Conservation (phyloP, 345 rosid genomes). For the Geranium brycei region DNA sequence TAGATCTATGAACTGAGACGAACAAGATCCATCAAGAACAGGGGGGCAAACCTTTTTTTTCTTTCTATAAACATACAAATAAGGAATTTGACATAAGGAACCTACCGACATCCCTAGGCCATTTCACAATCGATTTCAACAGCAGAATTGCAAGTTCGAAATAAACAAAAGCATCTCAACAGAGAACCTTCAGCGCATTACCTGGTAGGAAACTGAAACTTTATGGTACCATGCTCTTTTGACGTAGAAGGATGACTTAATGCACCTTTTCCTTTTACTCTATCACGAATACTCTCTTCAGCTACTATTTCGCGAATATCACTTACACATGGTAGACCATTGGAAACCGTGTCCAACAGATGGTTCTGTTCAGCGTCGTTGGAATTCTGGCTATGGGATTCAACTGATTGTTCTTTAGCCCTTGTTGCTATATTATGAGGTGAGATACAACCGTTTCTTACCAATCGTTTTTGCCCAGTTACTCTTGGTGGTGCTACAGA, state of each 20-base stretch:
- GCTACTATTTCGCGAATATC: slow-evolving; percentile 39
- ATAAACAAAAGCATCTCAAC: slow-evolving; percentile 1
- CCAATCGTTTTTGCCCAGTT: slow-evolving; percentile 51
- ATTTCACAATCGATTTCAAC: background rate
- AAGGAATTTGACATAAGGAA: background rate
- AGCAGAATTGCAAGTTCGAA: background rate
- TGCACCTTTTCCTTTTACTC: slow-evolving; percentile 41
- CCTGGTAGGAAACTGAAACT: slow-evolving; percentile 29
- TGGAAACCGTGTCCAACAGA: slow-evolving; percentile 17
- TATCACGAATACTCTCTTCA: slow-evolving; percentile 18
- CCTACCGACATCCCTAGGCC: background rate
- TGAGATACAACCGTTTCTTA: slow-evolving; percentile 83
- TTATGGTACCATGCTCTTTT: slow-evolving; percentile 14
- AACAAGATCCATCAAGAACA: background rate
- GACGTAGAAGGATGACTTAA: slow-evolving; percentile 15
- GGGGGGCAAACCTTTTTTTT: background rate
- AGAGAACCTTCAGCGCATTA: slow-evolving; percentile 12
- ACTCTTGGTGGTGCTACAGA: slow-evolving; percentile 25
- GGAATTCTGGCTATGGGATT: slow-evolving; percentile 12
- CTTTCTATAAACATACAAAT: background rate
- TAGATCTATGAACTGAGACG: background rate
- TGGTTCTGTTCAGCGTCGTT: slow-evolving; percentile 14
- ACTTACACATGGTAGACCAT: slow-evolving; percentile 14
- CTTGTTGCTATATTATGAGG: slow-evolving; percentile 47
- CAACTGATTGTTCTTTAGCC: slow-evolving; percentile 33